Percentiles rank a stretch among this genome's conserved stretches.
phyloP scores from a whole-genome alignment of 306 rosid species.

The Senna siamea region DNA sequence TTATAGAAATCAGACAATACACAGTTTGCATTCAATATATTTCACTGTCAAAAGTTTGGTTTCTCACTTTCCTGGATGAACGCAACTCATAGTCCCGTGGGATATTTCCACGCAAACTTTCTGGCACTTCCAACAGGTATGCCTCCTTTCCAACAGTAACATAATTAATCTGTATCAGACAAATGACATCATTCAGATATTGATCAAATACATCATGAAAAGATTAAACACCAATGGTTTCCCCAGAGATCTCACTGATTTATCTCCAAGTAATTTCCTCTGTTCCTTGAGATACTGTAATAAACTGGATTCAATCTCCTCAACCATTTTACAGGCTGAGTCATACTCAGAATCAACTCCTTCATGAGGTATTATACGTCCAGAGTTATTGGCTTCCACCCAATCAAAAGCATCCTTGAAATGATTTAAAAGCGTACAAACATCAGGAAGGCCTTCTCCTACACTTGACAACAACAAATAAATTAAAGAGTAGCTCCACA shows the following conservation, averaged over 20 bases:
- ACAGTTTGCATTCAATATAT: conserved; percentile 7
- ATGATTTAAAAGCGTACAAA: conserved; percentile 58
- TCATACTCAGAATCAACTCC: conserved; percentile 84
- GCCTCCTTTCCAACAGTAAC: conserved; percentile 83
- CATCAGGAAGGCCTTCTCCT: conserved; percentile 81
- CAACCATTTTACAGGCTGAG: conserved; percentile 72
- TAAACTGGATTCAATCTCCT: conserved; percentile 67
- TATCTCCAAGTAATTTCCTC: conserved; percentile 64
- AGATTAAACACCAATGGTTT: conserved; percentile 33
- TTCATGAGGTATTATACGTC: conserved; percentile 88
- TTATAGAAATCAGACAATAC: conserved; percentile 1
- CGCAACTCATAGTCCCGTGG: conserved; percentile 78
- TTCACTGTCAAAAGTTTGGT: conserved; percentile 22
- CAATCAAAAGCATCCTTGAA: conserved; percentile 96
- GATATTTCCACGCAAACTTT: conserved; percentile 55
- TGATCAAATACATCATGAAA: conserved; percentile 14
- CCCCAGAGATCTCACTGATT: conserved; percentile 53
- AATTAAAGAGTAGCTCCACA: conserved; percentile 34
- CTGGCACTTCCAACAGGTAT: conserved; percentile 90
- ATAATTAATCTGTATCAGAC: conserved; percentile 64
- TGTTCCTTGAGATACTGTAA: conserved; percentile 70
- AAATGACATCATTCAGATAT: conserved; percentile 34
- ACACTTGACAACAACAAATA: conserved; percentile 37
- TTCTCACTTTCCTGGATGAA: conserved; percentile 78
- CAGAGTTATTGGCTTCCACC: conserved; percentile 90